phyloP scores from a whole-genome alignment of 257 asterid species.

The Ballota nigra region DNA sequence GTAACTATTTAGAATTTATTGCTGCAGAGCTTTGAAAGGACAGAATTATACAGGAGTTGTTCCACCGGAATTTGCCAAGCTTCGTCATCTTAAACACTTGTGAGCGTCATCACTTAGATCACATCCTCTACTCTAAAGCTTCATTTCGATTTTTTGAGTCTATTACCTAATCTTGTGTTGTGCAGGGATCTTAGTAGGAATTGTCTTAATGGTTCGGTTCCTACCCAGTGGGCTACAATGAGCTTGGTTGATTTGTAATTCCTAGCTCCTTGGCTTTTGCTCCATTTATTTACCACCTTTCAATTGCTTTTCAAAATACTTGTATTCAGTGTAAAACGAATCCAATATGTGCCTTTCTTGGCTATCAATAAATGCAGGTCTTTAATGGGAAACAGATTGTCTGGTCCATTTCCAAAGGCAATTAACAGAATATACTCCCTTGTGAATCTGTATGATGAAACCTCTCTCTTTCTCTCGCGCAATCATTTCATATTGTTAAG shows the following conservation, averaged over 20 bases:
- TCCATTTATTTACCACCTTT: slow-evolving; percentile 5
- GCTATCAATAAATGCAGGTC: slow-evolving; percentile 59
- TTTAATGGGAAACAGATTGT: slow-evolving; percentile 82
- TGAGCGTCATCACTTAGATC: slow-evolving; percentile 33
- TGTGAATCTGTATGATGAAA: slow-evolving; percentile 56
- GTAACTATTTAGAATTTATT: neutral
- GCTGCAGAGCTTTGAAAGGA: slow-evolving; percentile 77
- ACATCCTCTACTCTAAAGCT: slow-evolving; percentile 5
- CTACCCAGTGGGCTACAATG: slow-evolving; percentile 71
- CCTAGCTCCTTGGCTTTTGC: slow-evolving; percentile 3
- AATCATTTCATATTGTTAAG: neutral
- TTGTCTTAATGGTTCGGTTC: slow-evolving; percentile 64
- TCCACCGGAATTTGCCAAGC: slow-evolving; percentile 68
- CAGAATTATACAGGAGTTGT: slow-evolving; percentile 72
- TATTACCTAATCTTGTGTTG: neutral
- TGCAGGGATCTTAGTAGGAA: slow-evolving; percentile 96
- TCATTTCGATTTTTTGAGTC: neutral
- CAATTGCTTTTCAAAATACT: neutral
- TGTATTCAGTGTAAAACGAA: neutral
- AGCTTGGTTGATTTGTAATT: slow-evolving; percentile 65
- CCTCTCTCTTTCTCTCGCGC: slow-evolving; percentile 9
- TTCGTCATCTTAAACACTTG: slow-evolving; percentile 71
- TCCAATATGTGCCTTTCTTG: neutral
- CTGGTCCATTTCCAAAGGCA: slow-evolving; percentile 82
- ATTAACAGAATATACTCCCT: slow-evolving; percentile 65